Evolutionary conservation across 345 rosid species (phyloP).

Genomic region (Citrus maxima): DNA sequence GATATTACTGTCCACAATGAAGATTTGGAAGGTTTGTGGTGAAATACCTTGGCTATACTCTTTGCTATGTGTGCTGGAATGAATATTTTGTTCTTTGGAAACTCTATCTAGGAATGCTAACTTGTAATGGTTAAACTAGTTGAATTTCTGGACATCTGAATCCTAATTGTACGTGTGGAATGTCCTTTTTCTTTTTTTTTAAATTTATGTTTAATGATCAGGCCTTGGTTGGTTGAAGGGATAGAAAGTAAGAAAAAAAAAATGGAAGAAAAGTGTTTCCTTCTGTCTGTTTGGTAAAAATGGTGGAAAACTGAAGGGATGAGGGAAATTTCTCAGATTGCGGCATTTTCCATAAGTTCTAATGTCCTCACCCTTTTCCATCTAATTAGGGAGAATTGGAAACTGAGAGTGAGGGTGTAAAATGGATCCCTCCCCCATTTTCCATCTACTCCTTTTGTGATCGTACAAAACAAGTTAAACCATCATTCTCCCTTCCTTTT

Average conservation of each 20-base stretch:
- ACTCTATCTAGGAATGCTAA: constrained; percentile 10
- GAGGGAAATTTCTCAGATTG: background rate
- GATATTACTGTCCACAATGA: constrained; percentile 98
- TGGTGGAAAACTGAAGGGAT: background rate
- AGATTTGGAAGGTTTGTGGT: constrained; percentile 82
- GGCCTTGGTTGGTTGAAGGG: background rate
- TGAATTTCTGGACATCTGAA: background rate
- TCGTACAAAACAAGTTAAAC: too few relatives aligned
- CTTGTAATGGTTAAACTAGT: background rate
- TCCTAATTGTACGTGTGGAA: background rate
- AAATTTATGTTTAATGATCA: background rate
- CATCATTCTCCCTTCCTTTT: background rate
- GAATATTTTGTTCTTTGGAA: constrained; percentile 8
- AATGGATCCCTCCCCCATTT: background rate
- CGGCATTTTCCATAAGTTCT: background rate
- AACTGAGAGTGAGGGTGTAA: background rate
- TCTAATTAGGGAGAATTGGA: background rate
- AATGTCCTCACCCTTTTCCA: background rate
- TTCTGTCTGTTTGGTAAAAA: background rate
- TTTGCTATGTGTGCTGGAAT: constrained; percentile 1
- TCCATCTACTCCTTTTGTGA: background rate
- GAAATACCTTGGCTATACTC: constrained; percentile 12
- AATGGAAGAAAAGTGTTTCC: background rate
- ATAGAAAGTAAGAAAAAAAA: background rate
- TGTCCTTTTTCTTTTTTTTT: too few relatives aligned